Conservation (phyloP, 257 asterid genomes). For the Lycium ferocissimum region DNA sequence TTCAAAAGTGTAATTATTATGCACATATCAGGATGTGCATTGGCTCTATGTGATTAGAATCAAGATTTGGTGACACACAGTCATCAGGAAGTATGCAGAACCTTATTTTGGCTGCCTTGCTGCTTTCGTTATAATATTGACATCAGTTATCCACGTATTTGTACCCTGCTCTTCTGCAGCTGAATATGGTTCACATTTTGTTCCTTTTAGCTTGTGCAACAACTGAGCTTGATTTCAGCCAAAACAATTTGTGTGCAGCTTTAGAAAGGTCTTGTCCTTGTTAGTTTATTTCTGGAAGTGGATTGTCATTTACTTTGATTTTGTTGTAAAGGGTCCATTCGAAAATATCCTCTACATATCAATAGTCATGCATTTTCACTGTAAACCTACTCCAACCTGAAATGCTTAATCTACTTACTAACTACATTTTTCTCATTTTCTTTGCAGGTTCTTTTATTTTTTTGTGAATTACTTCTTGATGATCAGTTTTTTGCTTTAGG, state of each 20-base stretch:
- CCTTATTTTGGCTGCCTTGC: not conserved
- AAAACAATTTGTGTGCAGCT: not conserved
- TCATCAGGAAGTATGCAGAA: not conserved
- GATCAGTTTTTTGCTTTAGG: conserved; percentile 1
- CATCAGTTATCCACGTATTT: not conserved
- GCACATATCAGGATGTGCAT: not conserved
- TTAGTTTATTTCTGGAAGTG: conserved; percentile 7
- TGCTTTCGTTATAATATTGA: conserved; percentile 9
- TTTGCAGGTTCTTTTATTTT: conserved; percentile 24
- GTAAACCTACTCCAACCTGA: not conserved
- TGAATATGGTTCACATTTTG: conserved; percentile 24
- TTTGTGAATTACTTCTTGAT: conserved; percentile 3
- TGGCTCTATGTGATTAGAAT: not conserved
- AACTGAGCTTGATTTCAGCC: conserved; percentile 8
- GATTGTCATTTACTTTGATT: not conserved
- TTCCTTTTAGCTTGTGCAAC: conserved; percentile 20
- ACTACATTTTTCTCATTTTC: conserved; percentile 21
- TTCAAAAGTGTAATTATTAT: not conserved
- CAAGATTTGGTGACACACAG: not conserved
- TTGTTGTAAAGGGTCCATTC: not conserved
- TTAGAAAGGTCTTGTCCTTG: not conserved
- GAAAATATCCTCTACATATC: not conserved
- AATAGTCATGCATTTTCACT: not conserved
- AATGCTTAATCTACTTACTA: conserved; percentile 2
- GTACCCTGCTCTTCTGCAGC: not conserved